These are phyloP conservation scores for Simplicillium aogashimaense DNA, from an alignment of 2,329 filamentous ascomycete species.

Conservation along the genomic window DNA sequence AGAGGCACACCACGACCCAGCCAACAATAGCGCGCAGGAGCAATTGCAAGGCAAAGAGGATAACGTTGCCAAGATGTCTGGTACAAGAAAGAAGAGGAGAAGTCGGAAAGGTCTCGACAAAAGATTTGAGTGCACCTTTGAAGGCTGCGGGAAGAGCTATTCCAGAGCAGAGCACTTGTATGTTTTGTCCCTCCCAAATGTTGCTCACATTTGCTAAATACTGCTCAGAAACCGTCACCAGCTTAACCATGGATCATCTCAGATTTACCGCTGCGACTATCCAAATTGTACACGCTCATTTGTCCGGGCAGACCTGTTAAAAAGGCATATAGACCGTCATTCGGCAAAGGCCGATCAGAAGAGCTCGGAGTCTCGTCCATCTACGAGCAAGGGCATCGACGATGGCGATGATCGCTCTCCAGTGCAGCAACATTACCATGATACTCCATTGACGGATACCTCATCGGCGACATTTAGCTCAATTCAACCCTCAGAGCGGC, in stretches of 20 bases:
- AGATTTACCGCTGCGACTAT: conserved; percentile 89
- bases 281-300: conserved; percentile 85
- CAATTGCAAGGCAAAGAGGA: conserved; percentile 28
- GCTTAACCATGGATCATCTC: conserved; percentile 90
- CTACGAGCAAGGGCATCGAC: too few species aligned
- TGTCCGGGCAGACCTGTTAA: conserved; percentile 85
- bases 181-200: conserved; percentile 15
- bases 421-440: too few species aligned
- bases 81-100: conserved; percentile 45
- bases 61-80: background rate
- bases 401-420: too few species aligned
- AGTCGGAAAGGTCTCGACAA: conserved; percentile 74
- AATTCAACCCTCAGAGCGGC: too few species aligned
- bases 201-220: conserved; percentile 8
- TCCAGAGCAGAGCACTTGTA: conserved; percentile 92
- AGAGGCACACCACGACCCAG: conserved; percentile 8
- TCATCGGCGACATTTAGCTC: too few species aligned
- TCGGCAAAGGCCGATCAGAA: conserved; percentile 65
- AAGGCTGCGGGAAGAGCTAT: conserved; percentile 91
- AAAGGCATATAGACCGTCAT: conserved; percentile 73
- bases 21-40: conserved; percentile 30
- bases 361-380: background rate
- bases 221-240: conserved; percentile 67
- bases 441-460: too few species aligned
- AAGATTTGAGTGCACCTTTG: conserved; percentile 73